phyloP scores from a whole-genome alignment of 2,329 filamentous ascomycete genomes.

The Penicillium sumatraense region DNA sequence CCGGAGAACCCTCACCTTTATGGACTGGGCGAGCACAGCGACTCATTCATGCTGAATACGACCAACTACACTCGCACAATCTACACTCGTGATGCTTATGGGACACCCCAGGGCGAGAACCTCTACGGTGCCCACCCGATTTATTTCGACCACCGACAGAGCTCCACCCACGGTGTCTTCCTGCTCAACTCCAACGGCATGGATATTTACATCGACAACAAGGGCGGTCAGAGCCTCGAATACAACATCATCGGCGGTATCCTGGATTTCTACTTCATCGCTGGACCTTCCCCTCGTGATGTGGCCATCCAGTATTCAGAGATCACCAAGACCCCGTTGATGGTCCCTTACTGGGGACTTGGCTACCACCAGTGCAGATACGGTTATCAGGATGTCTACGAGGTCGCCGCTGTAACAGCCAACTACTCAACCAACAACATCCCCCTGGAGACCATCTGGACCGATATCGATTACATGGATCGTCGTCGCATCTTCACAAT shows the following conservation, averaged over 20 bases:
- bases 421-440: slow-evolving; percentile 46
- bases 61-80: slow-evolving; percentile 67
- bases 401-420: slow-evolving; percentile 46
- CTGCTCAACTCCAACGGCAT: slow-evolving; percentile 71
- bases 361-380: slow-evolving; percentile 66
- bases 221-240: slow-evolving; percentile 65
- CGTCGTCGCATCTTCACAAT: slow-evolving; percentile 43
- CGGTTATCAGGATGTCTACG: slow-evolving; percentile 58
- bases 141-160: slow-evolving; percentile 66
- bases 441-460: slow-evolving; percentile 50
- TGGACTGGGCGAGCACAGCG: slow-evolving; percentile 73
- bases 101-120: slow-evolving; percentile 61
- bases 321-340: slow-evolving; percentile 52
- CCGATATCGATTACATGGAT: slow-evolving; percentile 48
- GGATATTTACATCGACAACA: slow-evolving; percentile 69
- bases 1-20: slow-evolving; percentile 70
- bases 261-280: slow-evolving; percentile 67
- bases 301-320: slow-evolving; percentile 60
- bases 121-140: slow-evolving; percentile 70
- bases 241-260: slow-evolving; percentile 75
- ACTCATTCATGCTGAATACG: slow-evolving; percentile 66
- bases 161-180: slow-evolving; percentile 64
- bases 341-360: slow-evolving; percentile 64
- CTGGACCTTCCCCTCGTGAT: slow-evolving; percentile 57
- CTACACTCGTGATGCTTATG: slow-evolving; percentile 66